Percentiles rank a stretch among this genome's conserved stretches.
Conservation (phyloP, 371 early-diverging fungal genomes). For the Batkoa obscura region DNA sequence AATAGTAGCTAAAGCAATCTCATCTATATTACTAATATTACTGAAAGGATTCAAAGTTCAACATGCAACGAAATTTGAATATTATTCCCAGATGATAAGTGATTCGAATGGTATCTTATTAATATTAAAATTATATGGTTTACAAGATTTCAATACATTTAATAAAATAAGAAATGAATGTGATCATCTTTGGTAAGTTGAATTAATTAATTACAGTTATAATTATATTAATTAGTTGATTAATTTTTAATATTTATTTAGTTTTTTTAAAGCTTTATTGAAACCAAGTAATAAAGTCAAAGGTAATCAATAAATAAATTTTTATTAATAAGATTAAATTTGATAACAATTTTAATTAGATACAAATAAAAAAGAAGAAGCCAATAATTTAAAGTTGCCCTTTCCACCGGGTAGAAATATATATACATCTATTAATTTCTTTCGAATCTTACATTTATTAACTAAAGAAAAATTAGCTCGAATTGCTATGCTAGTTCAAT, state of each 20-base stretch:
- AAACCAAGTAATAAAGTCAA: neutral
- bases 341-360: neutral
- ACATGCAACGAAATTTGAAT: conserved; percentile 59
- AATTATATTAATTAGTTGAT: neutral
- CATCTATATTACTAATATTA: conserved; percentile 39
- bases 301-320: neutral
- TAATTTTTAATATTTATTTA: neutral
- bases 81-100: conserved; percentile 49
- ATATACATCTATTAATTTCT: conserved; percentile 49
- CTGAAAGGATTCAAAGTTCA: conserved; percentile 39
- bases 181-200: conserved; percentile 27
- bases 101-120: conserved; percentile 66
- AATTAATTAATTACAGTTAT: neutral
- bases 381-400: neutral
- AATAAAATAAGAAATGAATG: conserved; percentile 35
- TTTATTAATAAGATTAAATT: neutral
- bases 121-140: conserved; percentile 57
- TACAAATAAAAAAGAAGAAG: neutral
- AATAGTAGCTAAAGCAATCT: conserved; percentile 51
- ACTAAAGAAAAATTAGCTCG: conserved; percentile 60
- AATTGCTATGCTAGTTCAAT: conserved; percentile 54
- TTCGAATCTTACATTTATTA: conserved; percentile 60
- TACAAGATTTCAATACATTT: conserved; percentile 39
- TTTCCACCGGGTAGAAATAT: conserved; percentile 32
- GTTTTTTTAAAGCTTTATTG: conserved; percentile 1